phyloP scores from a whole-genome alignment of 2,329 filamentous ascomycete species.

The Diaporthe amygdali region DNA sequence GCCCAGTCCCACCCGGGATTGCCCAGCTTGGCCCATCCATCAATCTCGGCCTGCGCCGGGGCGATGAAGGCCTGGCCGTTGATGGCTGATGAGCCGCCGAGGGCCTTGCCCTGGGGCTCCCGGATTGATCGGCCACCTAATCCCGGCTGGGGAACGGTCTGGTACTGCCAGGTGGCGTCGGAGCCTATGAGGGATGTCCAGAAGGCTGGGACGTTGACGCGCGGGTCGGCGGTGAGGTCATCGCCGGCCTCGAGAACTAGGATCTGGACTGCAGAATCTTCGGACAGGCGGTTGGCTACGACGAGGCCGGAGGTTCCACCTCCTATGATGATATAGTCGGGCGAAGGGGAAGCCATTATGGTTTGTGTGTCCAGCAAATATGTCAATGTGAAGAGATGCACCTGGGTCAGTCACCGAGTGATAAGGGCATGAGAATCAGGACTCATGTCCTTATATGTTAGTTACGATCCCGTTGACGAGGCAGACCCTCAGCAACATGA shows the following conservation, averaged over 20 bases:
- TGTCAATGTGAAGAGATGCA: no score
- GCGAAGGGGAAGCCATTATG: not conserved
- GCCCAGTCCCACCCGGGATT: slow-evolving; percentile 32
- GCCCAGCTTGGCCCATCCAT: slow-evolving; percentile 30
- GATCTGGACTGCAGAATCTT: slow-evolving; percentile 28
- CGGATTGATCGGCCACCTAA: slow-evolving; percentile 21
- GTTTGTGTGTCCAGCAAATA: not conserved
- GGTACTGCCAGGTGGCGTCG: slow-evolving; percentile 33
- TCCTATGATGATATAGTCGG: slow-evolving; percentile 27
- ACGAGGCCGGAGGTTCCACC: slow-evolving; percentile 28
- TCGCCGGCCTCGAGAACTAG: slow-evolving; percentile 37
- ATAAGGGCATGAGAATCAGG: no score
- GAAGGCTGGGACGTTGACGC: slow-evolving; percentile 32
- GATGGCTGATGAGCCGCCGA: slow-evolving; percentile 31
- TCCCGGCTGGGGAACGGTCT: slow-evolving; percentile 31
- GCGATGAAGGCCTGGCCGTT: slow-evolving; percentile 31
- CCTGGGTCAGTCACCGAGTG: no score
- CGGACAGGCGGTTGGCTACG: slow-evolving; percentile 19
- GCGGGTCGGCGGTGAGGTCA: slow-evolving; percentile 33
- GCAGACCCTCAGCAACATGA: no score
- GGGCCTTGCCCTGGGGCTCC: slow-evolving; percentile 25
- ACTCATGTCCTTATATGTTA: no score
- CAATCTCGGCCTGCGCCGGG: slow-evolving; percentile 24
- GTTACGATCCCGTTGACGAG: no score
- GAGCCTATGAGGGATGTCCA: slow-evolving; percentile 32